phyloP scores from a whole-genome alignment of 805 yeast species.

The Suhomyces faveliae region DNA sequence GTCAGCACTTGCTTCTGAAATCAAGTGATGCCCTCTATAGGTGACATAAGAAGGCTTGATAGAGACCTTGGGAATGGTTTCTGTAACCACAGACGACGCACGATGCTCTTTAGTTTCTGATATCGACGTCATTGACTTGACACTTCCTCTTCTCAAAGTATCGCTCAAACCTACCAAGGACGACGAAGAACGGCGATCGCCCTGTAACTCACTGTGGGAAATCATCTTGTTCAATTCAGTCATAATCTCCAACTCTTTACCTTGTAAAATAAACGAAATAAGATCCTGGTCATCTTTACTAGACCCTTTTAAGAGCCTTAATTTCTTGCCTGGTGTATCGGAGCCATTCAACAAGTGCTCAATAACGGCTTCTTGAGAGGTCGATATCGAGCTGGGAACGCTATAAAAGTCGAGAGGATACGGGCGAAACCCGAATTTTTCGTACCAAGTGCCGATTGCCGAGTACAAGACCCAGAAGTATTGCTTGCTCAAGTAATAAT shows the following conservation, averaged over 20 bases:
- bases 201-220: slow-evolving; percentile 33
- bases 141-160: slow-evolving; percentile 21
- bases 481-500: slow-evolving; percentile 33
- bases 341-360: slow-evolving; percentile 18
- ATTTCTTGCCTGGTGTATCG: slow-evolving; percentile 29
- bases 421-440: slow-evolving; percentile 54
- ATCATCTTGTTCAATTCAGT: slow-evolving; percentile 35
- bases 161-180: slow-evolving; percentile 30
- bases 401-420: slow-evolving; percentile 35
- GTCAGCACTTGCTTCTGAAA: not conserved
- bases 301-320: slow-evolving; percentile 25
- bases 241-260: slow-evolving; percentile 34
- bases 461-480: slow-evolving; percentile 59
- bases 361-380: slow-evolving; percentile 21
- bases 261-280: slow-evolving; percentile 31
- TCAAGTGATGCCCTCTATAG: not conserved
- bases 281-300: slow-evolving; percentile 28
- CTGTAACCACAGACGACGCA: slow-evolving; percentile 25
- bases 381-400: slow-evolving; percentile 23
- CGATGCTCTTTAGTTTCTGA: slow-evolving; percentile 18
- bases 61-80: slow-evolving; percentile 30
- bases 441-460: slow-evolving; percentile 69
- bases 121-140: slow-evolving; percentile 21
- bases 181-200: slow-evolving; percentile 31
- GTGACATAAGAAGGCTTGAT: slow-evolving; percentile 26